phyloP scores from a whole-genome alignment of 352 stramenopile species.

The Peronosclerospora sorghi region DNA sequence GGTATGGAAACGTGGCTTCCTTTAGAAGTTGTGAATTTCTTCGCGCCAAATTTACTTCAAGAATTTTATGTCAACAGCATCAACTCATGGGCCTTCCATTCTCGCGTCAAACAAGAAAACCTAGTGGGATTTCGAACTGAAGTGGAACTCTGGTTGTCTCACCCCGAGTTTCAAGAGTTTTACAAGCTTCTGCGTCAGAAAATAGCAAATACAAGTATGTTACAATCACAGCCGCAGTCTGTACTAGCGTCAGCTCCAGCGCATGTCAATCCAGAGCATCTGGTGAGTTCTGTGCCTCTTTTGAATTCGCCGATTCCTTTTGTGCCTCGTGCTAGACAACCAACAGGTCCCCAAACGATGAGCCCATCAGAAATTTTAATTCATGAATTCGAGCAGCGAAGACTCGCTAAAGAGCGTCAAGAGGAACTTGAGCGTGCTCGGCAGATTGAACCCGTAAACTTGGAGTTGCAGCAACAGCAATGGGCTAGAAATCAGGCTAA shows the following conservation, averaged over 20 bases:
- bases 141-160: constrained; percentile 63
- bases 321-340: background rate
- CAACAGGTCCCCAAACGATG: too few relatives aligned
- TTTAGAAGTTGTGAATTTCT: constrained; percentile 39
- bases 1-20: constrained; percentile 57
- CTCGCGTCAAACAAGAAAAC: constrained; percentile 30
- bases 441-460: constrained; percentile 1
- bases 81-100: constrained; percentile 60
- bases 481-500: constrained; percentile 5
- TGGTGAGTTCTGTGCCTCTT: background rate
- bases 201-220: background rate
- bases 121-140: constrained; percentile 38
- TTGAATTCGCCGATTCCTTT: background rate
- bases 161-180: constrained; percentile 54
- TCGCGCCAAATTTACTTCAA: constrained; percentile 36
- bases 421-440: constrained; percentile 6
- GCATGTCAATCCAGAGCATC: constrained; percentile 17
- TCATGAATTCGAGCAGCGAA: constrained; percentile 19
- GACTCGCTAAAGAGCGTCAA: constrained; percentile 18
- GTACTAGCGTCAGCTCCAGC: background rate
- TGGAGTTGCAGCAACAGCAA: constrained; percentile 8
- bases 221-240: constrained; percentile 8
- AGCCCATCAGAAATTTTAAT: constrained; percentile 17
- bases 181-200: constrained; percentile 32
- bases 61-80: constrained; percentile 70